Conservation (phyloP, 2,329 filamentous ascomycete genomes). For the Penicillium corylophilum region DNA sequence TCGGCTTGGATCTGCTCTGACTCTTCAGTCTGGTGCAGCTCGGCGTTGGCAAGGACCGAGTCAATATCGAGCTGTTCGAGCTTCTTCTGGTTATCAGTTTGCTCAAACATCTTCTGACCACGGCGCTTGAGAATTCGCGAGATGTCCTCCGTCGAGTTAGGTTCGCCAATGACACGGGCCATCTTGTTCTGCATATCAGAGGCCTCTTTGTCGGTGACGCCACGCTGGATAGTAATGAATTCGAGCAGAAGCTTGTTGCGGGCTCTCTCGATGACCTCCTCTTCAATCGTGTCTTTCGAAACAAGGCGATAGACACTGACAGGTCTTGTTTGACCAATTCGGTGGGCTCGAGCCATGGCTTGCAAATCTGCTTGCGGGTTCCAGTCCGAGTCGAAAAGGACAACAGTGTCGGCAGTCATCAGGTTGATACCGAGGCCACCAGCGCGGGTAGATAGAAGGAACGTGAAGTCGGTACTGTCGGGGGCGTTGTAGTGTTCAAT, state of each 20-base stretch:
- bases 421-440: slow-evolving; percentile 98
- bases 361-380: slow-evolving; percentile 97
- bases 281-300: slow-evolving; percentile 96
- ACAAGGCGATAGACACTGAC: slow-evolving; percentile 96
- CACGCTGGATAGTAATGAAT: slow-evolving; percentile 94
- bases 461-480: slow-evolving; percentile 92
- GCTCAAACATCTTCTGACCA: slow-evolving; percentile 99
- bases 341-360: slow-evolving; percentile 96
- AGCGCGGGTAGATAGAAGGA: slow-evolving; percentile 89
- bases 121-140: slow-evolving; percentile 94
- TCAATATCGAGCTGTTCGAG: slow-evolving; percentile 97
- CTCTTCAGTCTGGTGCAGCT: slow-evolving; percentile 94
- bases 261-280: slow-evolving; percentile 93
- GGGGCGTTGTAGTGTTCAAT: slow-evolving; percentile 99
- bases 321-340: slow-evolving; percentile 93
- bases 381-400: slow-evolving; percentile 95
- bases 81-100: slow-evolving; percentile 93
- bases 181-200: slow-evolving; percentile 82
- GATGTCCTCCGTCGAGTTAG: slow-evolving; percentile 89
- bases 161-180: slow-evolving; percentile 68
- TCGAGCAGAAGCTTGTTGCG: slow-evolving; percentile 97
- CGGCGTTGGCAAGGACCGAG: slow-evolving; percentile 91
- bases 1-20: slow-evolving; percentile 92
- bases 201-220: slow-evolving; percentile 89
- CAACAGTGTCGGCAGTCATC: slow-evolving; percentile 97